Conservation (phyloP, 169 alveolate genomes). For the Eimeria acervulina region DNA sequence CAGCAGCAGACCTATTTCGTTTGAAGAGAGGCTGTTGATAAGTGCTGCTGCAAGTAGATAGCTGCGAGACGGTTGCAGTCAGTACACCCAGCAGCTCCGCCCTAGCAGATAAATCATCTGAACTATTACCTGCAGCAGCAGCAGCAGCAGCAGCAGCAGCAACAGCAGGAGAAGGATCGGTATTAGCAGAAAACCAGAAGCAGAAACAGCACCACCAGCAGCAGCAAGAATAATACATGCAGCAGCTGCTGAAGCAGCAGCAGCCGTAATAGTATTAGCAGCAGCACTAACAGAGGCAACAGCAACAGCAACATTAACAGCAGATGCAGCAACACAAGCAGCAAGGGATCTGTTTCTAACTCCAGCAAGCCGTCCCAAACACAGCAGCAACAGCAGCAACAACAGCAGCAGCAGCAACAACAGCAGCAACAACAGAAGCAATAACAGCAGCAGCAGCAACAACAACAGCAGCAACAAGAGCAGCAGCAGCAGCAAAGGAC, state of each 20-base stretch:
- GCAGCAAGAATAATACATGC: too few relatives aligned
- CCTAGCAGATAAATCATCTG: constrained; percentile 65
- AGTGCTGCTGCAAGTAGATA: constrained; percentile 33
- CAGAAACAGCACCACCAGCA: too few relatives aligned
- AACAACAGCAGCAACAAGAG: neutral
- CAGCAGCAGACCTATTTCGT: too few relatives aligned
- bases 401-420: neutral
- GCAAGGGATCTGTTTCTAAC: neutral
- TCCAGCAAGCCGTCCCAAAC: neutral
- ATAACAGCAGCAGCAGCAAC: neutral
- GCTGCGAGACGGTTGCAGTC: constrained; percentile 27
- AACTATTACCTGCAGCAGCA: constrained; percentile 61
- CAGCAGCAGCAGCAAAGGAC: constrained; percentile 64
- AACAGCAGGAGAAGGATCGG: too few relatives aligned
- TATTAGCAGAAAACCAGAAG: too few relatives aligned
- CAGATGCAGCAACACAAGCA: neutral
- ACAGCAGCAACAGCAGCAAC: neutral
- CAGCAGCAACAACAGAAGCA: constrained; percentile 30
- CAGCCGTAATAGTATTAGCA: too few relatives aligned
- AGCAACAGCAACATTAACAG: neutral
- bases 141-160: neutral
- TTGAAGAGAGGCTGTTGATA: constrained; percentile 49
- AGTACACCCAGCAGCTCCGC: constrained; percentile 77
- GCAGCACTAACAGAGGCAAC: neutral
- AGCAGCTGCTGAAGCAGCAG: too few relatives aligned